phyloP scores from a whole-genome alignment of 148 eudicot genomes.

The Vaccinium darrowii region DNA sequence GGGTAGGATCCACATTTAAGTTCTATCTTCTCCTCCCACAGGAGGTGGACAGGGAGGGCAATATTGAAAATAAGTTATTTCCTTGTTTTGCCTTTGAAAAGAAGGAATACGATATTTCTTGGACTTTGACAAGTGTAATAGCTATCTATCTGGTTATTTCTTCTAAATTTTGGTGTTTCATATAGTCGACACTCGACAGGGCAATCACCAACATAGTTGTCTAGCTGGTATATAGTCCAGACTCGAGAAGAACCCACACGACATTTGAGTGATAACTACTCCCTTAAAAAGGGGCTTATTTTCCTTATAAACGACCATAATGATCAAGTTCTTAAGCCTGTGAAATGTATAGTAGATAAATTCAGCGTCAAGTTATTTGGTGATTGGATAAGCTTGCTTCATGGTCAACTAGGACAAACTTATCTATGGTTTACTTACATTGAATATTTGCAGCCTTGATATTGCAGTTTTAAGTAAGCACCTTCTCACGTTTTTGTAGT shows the following conservation, averaged over 20 bases:
- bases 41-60: background rate
- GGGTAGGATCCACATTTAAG: background rate
- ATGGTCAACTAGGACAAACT: background rate
- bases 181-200: background rate
- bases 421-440: background rate
- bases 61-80: background rate
- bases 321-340: background rate
- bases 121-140: background rate
- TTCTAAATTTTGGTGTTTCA: background rate
- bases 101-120: background rate
- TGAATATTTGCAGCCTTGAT: background rate
- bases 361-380: background rate
- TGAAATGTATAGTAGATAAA: background rate
- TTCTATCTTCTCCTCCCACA: background rate
- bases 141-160: background rate
- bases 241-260: background rate
- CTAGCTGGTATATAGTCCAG: background rate
- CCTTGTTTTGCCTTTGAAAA: background rate
- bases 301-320: background rate
- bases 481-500: background rate
- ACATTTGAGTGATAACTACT: background rate
- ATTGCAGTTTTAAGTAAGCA: background rate
- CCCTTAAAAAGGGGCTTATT: background rate
- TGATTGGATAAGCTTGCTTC: background rate
- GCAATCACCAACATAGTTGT: background rate